Percentiles rank a stretch among this genome's conserved stretches.
phyloP scores from a whole-genome alignment of 371 early-diverging fungal species.

The Actinomortierella wolfii region DNA sequence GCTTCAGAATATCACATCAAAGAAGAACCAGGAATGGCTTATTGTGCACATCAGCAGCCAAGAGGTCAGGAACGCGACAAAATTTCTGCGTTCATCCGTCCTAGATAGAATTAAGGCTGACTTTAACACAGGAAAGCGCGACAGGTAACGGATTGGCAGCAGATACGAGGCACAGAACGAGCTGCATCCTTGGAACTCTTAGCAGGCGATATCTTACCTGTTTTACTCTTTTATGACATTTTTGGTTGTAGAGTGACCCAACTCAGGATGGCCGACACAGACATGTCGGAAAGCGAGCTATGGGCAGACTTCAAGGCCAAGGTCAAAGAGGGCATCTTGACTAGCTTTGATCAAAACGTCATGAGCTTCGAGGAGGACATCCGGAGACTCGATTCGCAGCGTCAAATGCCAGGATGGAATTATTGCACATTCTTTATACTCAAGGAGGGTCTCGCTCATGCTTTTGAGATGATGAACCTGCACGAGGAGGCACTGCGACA shows the following conservation, averaged over 20 bases:
- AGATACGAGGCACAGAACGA: background rate
- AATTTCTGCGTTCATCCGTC: conserved; percentile 75
- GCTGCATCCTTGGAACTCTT: background rate
- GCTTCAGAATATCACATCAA: conserved; percentile 73
- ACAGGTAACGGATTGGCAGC: conserved; percentile 50
- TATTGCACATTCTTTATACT: conserved; percentile 94
- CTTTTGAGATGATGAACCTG: conserved; percentile 85
- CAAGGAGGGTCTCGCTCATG: conserved; percentile 89
- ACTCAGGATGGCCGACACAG: conserved; percentile 62
- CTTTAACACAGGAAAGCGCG: conserved; percentile 77
- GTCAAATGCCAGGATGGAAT: conserved; percentile 97
- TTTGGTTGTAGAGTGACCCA: conserved; percentile 57
- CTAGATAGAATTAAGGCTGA: conserved; percentile 89
- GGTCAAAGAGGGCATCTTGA: conserved; percentile 80
- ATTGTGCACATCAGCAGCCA: conserved; percentile 83
- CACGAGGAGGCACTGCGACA: conserved; percentile 88
- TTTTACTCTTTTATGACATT: background rate
- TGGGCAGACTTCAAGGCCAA: conserved; percentile 81
- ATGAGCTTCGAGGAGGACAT: conserved; percentile 87
- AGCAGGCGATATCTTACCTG: background rate
- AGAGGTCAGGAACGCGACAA: conserved; percentile 61
- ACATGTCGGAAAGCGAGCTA: conserved; percentile 67
- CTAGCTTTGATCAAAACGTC: conserved; percentile 82
- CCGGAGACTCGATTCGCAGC: conserved; percentile 83
- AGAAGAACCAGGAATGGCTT: conserved; percentile 92